Evolutionary conservation across 2,329 filamentous ascomycete species (phyloP).

Genomic region (Hymenoscyphus occultus): DNA sequence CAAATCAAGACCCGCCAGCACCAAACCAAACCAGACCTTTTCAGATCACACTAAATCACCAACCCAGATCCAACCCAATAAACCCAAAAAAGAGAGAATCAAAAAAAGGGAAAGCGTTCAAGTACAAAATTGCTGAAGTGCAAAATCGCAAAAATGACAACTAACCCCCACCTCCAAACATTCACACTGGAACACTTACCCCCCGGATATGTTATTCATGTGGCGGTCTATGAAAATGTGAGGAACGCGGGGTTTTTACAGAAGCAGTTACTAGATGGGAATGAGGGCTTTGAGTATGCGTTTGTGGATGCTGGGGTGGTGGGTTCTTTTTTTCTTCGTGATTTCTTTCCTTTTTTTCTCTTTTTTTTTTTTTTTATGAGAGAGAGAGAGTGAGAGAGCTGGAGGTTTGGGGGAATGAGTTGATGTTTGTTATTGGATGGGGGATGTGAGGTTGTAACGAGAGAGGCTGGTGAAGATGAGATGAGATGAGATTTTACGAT

Average conservation of each 20-base stretch:
- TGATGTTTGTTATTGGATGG: no score
- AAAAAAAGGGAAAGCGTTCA: no score
- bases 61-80: no score
- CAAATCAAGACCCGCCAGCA: no score
- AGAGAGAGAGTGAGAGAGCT: no score
- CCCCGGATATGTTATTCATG: conserved; percentile 61
- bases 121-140: not conserved
- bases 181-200: conserved; percentile 75
- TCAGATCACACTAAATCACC: no score
- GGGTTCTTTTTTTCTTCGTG: conserved; percentile 35
- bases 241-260: conserved; percentile 76
- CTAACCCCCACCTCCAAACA: conserved; percentile 48
- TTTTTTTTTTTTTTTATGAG: no score
- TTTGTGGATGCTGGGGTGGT: conserved; percentile 84
- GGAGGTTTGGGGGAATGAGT: no score
- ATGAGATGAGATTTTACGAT: conserved; percentile 18
- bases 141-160: conserved; percentile 1
- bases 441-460: no score
- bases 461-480: no score
- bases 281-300: conserved; percentile 86
- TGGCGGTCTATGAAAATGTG: conserved; percentile 73
- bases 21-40: no score
- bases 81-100: no score
- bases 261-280: conserved; percentile 79
- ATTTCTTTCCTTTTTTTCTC: not conserved